phyloP scores from a whole-genome alignment of 2,329 filamentous ascomycete genomes.

The Trichoderma koningiopsis region DNA sequence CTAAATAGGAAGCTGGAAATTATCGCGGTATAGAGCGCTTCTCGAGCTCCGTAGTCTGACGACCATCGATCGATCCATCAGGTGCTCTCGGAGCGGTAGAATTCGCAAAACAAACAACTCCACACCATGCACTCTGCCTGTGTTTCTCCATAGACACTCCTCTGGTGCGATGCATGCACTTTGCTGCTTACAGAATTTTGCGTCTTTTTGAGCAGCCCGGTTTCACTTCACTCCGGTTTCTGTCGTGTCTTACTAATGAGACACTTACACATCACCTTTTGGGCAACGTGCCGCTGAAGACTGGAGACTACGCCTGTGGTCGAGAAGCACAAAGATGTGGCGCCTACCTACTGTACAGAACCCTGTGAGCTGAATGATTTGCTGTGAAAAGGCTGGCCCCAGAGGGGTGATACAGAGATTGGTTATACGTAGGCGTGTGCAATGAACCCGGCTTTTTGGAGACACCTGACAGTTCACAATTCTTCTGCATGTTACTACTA shows the following conservation, averaged over 20 bases:
- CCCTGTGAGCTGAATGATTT: background rate
- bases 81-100: background rate
- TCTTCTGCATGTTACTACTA: background rate
- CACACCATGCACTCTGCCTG: background rate
- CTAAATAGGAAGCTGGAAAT: background rate
- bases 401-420: background rate
- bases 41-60: background rate
- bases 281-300: conserved; percentile 4
- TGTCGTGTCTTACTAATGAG: background rate
- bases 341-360: background rate
- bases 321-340: background rate
- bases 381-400: background rate
- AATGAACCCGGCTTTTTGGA: background rate
- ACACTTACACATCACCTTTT: background rate
- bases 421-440: background rate
- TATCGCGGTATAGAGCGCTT: background rate
- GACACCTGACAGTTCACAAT: conserved; percentile 9
- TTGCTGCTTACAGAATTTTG: background rate
- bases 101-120: background rate
- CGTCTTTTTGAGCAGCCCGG: background rate
- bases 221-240: background rate
- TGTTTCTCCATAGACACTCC: background rate
- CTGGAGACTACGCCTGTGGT: background rate
- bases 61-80: conserved; percentile 1
- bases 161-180: background rate